Percentiles rank a stretch among this genome's conserved stretches.
phyloP scores from a whole-genome alignment of 129 eudicot species.

The Tagetes patula region DNA sequence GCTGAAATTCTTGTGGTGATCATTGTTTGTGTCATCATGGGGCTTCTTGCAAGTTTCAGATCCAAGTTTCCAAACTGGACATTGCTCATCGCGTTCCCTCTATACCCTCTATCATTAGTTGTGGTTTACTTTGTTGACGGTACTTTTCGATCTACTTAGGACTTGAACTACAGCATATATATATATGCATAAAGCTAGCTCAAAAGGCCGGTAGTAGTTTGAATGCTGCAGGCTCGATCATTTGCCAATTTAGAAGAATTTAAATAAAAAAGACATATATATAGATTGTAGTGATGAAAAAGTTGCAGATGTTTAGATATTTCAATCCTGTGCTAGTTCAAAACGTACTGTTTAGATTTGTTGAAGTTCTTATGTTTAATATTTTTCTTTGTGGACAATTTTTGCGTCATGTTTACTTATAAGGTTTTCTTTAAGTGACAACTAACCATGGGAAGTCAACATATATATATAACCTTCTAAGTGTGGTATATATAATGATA shows the following conservation, averaged over 20 bases:
- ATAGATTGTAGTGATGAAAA: not conserved
- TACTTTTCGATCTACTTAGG: conserved; percentile 17
- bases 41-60: conserved; percentile 47
- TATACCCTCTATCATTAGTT: conserved; percentile 66
- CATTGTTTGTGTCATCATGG: conserved; percentile 46
- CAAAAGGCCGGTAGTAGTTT: no score
- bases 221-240: no score
- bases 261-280: not conserved
- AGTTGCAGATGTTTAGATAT: not conserved
- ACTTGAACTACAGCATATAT: not conserved
- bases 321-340: not conserved
- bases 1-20: conserved; percentile 55
- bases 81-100: conserved; percentile 48
- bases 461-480: no score
- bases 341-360: not conserved
- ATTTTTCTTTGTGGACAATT: not conserved
- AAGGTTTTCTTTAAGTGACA: not conserved
- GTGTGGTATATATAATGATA: no score
- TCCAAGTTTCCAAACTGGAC: conserved; percentile 64
- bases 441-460: not conserved
- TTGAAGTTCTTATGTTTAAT: not conserved
- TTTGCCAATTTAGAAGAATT: not conserved
- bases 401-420: not conserved
- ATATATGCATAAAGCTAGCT: not conserved
- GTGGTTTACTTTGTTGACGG: conserved; percentile 48